Base-by-base conservation (phyloP, 768 basidiomycete species). In the Trametes cinnabarina region DNA sequence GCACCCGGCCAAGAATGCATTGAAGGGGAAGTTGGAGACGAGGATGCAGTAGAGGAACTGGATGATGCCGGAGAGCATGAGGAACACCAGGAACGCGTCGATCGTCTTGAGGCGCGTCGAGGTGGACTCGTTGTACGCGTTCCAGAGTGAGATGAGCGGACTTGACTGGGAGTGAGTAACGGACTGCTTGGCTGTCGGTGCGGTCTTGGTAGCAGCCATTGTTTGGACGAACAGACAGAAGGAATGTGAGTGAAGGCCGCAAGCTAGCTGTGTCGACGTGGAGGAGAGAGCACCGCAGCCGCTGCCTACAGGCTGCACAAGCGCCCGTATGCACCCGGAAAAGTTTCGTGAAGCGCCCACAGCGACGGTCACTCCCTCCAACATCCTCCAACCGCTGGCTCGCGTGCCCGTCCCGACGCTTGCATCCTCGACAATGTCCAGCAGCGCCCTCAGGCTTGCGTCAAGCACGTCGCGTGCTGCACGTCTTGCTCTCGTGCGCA, bases 1-100 rank as follows among this genome's bases (percentile, higher is more conserved):
- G 60, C 74, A 98, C 97, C 94, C 95, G 62, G 94, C 87, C 65
- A 98, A 74, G 76, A 99, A 99, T 37, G 97, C 94, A 65, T 99
- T 98, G 80, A 95, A 98, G 22, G 97, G 97, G 74, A 86, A 98
- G 76, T 86, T 90, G 57, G 94, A 94, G 61, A 99, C 80, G 63
- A 93, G 79, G 28, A 96, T 74, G 76, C 96, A 94, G 76, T 98
- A 98, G 10, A 82, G 75, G 75, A 99, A 98, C 71, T 98, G 95
- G 43, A 85, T 70, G 57, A 95, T 80, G 66, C 97, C 97, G 2
- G 91, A 90, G 44, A 96, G 79, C 78, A 98, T 86, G 66, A 96
- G 81, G 80, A 96, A 97, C 59, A 90, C 74, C 62, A 98, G 81
- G 79, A 98, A 98, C 8, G 85, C 75, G 77, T 99, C 97, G 70